phyloP scores from a whole-genome alignment of 148 eudicot genomes.

The Persicaria maculosa region DNA sequence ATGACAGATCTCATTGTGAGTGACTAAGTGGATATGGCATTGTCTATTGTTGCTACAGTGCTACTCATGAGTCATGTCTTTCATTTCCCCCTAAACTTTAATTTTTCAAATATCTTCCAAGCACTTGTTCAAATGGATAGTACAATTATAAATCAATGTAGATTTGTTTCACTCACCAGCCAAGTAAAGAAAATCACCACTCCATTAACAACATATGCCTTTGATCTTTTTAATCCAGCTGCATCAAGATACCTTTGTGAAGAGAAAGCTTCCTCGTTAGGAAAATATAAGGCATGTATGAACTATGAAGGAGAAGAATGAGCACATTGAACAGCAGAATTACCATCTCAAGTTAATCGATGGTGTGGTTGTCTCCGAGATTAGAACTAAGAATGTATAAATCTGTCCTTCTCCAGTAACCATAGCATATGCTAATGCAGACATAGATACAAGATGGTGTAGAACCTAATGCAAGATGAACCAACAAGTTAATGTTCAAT shows the following conservation, averaged over 20 bases:
- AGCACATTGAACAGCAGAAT: slow-evolving; percentile 11
- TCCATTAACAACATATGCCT: slow-evolving; percentile 67
- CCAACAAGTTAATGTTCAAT: slow-evolving; percentile 6
- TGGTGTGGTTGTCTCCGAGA: slow-evolving; percentile 86
- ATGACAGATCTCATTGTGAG: no score
- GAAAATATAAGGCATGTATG: not conserved
- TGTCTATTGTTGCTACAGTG: no score
- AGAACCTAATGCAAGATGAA: slow-evolving; percentile 42
- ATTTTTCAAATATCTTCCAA: no score
- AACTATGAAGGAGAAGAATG: not conserved
- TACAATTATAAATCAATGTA: not conserved
- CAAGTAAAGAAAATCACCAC: slow-evolving; percentile 76
- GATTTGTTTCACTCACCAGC: slow-evolving; percentile 49
- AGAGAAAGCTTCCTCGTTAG: slow-evolving; percentile 15
- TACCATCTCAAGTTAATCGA: slow-evolving; percentile 94
- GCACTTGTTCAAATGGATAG: not conserved
- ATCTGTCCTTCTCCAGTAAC: slow-evolving; percentile 56
- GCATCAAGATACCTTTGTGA: slow-evolving; percentile 74
- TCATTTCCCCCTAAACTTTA: not conserved
- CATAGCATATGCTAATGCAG: slow-evolving; percentile 52
- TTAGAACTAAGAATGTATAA: slow-evolving; percentile 74
- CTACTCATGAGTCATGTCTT: not conserved
- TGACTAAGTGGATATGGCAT: no score
- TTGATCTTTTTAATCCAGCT: slow-evolving; percentile 73
- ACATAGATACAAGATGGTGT: slow-evolving; percentile 79